Conservation (phyloP, 2,329 filamentous ascomycete species). For the Paraconiothyrium brasiliense region DNA sequence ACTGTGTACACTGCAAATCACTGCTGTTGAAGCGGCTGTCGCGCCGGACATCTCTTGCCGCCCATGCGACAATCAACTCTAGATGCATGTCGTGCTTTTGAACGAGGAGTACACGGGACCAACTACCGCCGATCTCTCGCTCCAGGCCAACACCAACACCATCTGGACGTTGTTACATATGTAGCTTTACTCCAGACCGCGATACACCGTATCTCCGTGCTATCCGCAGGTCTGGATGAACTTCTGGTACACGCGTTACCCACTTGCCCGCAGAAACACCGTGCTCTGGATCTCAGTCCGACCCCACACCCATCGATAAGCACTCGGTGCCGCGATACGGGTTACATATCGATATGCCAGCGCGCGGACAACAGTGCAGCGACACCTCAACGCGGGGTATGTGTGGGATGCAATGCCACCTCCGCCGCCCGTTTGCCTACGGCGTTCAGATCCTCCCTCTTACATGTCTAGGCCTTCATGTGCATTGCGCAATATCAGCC, state of each 20-base stretch:
- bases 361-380: conserved; percentile 9
- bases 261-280: conserved; percentile 10
- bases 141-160: conserved; percentile 15
- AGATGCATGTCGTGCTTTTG: conserved; percentile 2
- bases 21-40: conserved; percentile 1
- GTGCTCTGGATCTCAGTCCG: conserved; percentile 6
- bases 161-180: not conserved
- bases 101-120: not conserved
- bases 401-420: not conserved
- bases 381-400: conserved; percentile 12
- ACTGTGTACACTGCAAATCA: not conserved
- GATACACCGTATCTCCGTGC: not conserved
- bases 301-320: conserved; percentile 14
- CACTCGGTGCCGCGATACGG: not conserved
- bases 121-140: conserved; percentile 1
- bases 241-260: conserved; percentile 11
- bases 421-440: conserved; percentile 7
- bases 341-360: conserved; percentile 14
- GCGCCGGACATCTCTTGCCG: conserved; percentile 3
- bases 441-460: not conserved
- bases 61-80: conserved; percentile 5
- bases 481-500: not conserved
- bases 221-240: not conserved
- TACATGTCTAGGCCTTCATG: not conserved
- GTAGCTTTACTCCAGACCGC: not conserved